Base-by-base conservation (phyloP, 805 yeast species). In the Saturnispora gosingensis region DNA sequence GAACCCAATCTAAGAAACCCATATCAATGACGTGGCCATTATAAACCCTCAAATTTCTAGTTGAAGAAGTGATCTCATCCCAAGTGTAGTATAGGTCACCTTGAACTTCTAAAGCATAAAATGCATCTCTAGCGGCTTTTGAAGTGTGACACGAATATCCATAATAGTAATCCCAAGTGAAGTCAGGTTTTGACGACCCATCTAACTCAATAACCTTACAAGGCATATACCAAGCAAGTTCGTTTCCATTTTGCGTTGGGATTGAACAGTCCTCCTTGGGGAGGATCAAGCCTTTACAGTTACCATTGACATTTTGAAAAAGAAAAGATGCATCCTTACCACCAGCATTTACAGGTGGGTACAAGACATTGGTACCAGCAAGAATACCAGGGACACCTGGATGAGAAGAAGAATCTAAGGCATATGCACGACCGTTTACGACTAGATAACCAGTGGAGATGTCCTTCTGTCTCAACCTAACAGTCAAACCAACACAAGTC, bases 111-210 rank as follows among this genome's bases (percentile, higher is more conserved):
- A 86, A 69, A 20, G 56, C 50, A 64, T 85, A 86, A 63, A 78
- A 91, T 1, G 85, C 75, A 3, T 76, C 66, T 62, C 98, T 79
- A 0, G 96, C 90, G 2, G 62, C 56, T 7, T 75, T 60, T 4
- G 87, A 76, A 1, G 97, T 86, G 68, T 93, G 97, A 65, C 98
- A 91, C 2, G 91, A 95, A 80, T 87, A 89, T 8, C 97, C 97
- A 45, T 74, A 69, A 65, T 89, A 90, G 62, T 81, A 81, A 20
- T 74, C 75, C 28, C 70, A 66, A 1, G 89, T 78, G 56, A 75
- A 75, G 64, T 86, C 85, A 39, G 87, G 85, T 28, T 67, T 52
- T 2, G 85, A 67, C 1, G 93, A 75, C 4, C 96, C 96, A 64
- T 88, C 87, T 58, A 80, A 84, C 42, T 71, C 67, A 49, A 78